Evolutionary conservation across 768 basidiomycete species (phyloP), one percentile per base, ranked within the genome.

Genomic region (Rhodotorula taiwanensis): DNA sequence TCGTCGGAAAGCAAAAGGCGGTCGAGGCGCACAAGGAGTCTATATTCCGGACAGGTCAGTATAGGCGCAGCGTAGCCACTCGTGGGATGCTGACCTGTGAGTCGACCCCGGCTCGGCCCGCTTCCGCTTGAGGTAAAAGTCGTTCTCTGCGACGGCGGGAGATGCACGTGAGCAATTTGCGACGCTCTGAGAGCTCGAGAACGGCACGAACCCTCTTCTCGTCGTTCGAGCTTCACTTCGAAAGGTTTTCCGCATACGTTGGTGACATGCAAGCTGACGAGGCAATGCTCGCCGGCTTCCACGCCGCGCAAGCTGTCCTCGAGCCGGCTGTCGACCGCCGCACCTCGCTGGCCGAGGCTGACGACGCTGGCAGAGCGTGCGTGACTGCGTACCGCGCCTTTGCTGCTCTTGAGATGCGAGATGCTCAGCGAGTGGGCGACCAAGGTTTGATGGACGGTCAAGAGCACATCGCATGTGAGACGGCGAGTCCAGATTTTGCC

Each of bases 371-470:
- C 62, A 11, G 67, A 59, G 28, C 64, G 55, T 5, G 48, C 28
- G 49, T 64, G 58, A 9, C 41, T 14, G 0, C 60, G 30, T 2
- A 4, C 3, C 7, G 43, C 28, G 5, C 55, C 64, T 27, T 52
- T 58, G 20, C 58, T 52, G 9, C 60, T 49, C 27, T 52, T 55
- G 66, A 88, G 83, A 20, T 87, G 84, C 41, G 90, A 76, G 64
- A 95, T 79, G 68, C 89, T 86, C 84, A 97, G 86, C 43, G 81
- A 80, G 66, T 85, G 81, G 71, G 88, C 89, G 75, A 94, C 89
- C 33, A 98, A 83, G 80, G 93, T 93, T 70, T 89, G 88, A 74
- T 97, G 95, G 18, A 98, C 95, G 5, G 93, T 94, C 62, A 95
- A 87, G 71, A 87, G 81, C 66, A 98, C 81, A 8, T 93, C 91